Base-by-base conservation (phyloP, 495 filamentous ascomycete genomes). In the Emericellopsis terricola region DNA sequence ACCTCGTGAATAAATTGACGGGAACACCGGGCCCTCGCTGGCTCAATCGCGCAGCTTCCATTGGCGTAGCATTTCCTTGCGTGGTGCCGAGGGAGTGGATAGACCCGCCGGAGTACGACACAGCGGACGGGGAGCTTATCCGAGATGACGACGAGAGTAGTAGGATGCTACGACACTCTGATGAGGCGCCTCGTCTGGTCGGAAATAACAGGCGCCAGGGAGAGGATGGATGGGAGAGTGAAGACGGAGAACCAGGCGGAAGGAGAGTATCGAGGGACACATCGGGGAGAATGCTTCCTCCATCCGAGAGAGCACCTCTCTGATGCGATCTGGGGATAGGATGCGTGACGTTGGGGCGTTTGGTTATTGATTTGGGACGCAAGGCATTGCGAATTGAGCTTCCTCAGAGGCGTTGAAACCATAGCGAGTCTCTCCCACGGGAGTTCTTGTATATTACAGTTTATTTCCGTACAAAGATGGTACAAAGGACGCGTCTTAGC, bases 11-110 rank as follows among this genome's bases (percentile, higher is more conserved):
- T 42, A 59, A 64, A 40, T 55, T 86, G 28, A 83, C 75, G 2
- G 63, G 68, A 3, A 57, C 63, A 19, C 55, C 67, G 0, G 78
- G 72, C 1, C 81, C 81, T 0, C 53, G 47, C 2, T 87, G 77
- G 68, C 48, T 87, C 19, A 86, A 86, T 48, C 65, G 81, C n/a
- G 81, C 81, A 0, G 81, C 80, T 2, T 69, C 62, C 37, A 78
- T 87, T 30, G 81, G 81, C 9, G 64, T 80, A 16, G 72, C 73
- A 5, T 48, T 86, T 17, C 81, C 81, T 0, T 87, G 81, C 47
- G 67, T 87, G 8, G 80, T 87, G 19, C 81, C 81, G 10, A 58
- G 62, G 28, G 78, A 82, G 44, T 85, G 81, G 81, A 70, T 83
- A 35, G 70, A 72, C 27, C 68, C 77, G 10, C 79, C 79, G 2